phyloP scores from a whole-genome alignment of 73 alveolate genomes.

The Paramecium biaurelia region DNA sequence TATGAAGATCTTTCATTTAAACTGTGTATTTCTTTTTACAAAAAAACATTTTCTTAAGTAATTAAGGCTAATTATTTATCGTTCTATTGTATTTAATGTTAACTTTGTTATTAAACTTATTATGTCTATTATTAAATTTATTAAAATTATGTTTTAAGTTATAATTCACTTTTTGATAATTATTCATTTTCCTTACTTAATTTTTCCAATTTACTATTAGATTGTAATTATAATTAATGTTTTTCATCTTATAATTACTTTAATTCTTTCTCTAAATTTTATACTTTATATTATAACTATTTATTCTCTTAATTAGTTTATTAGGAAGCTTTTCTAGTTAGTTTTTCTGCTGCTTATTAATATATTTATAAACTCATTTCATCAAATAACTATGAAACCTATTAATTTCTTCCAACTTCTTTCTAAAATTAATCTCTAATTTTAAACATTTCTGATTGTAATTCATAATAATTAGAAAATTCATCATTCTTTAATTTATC shows the following conservation, averaged over 20 bases:
- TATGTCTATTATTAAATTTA: neutral
- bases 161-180: neutral
- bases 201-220: conserved; percentile 3
- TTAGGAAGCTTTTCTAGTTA: conserved; percentile 19
- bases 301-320: conserved; percentile 8
- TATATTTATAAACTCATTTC: conserved; percentile 35
- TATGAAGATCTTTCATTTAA: neutral
- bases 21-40: conserved; percentile 17
- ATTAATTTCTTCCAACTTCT: conserved; percentile 26
- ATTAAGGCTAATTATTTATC: conserved; percentile 59
- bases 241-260: neutral
- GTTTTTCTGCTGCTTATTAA: conserved; percentile 54
- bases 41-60: conserved; percentile 29
- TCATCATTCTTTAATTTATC: conserved; percentile 63
- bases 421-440: conserved; percentile 53
- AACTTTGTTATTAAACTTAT: neutral
- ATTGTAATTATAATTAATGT: neutral
- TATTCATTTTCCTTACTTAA: neutral
- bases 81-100: neutral
- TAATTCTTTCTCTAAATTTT: conserved; percentile 38
- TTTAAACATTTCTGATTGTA: conserved; percentile 52
- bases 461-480: conserved; percentile 48
- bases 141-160: neutral
- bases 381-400: conserved; percentile 40
- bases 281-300: conserved; percentile 14